Evolutionary conservation across 331 rosid species (phyloP).

Genomic region (Prunus yedoensis): DNA sequence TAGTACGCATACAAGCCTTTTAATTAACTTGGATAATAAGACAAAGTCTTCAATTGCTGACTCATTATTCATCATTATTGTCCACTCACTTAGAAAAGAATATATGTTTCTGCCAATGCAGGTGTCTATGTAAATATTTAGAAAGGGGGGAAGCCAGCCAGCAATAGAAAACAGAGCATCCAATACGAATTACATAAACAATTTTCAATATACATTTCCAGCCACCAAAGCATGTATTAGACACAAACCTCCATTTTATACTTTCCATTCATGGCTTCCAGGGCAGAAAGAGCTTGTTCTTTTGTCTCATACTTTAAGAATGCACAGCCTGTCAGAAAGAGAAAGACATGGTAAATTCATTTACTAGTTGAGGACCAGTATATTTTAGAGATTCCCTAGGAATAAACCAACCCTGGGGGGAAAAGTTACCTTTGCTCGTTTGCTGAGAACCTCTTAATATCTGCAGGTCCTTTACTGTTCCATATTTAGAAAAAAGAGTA

Average conservation of each 20-base stretch:
- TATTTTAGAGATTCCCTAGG: constrained; percentile 11
- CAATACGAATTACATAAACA: not conserved
- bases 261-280: constrained; percentile 89
- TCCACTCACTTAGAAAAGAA: not conserved
- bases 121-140: not conserved
- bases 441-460: constrained; percentile 93
- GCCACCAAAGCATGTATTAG: constrained; percentile 9
- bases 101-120: not conserved
- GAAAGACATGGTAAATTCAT: not conserved
- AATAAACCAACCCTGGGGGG: not conserved
- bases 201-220: constrained; percentile 12
- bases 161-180: not conserved
- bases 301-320: constrained; percentile 96
- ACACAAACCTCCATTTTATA: constrained; percentile 89
- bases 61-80: not conserved
- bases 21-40: not conserved
- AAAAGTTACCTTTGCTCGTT: constrained; percentile 80
- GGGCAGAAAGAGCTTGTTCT: constrained; percentile 92
- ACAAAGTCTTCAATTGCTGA: not conserved
- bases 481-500: constrained; percentile 66
- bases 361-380: not conserved
- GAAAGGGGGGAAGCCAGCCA: not conserved
- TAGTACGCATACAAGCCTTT: not conserved
- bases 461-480: constrained; percentile 85
- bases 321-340: constrained; percentile 74